Percentiles rank a stretch among this genome's conserved stretches.
Conservation (phyloP, 2,329 filamentous ascomycete genomes). For the Trichoderma sp. region DNA sequence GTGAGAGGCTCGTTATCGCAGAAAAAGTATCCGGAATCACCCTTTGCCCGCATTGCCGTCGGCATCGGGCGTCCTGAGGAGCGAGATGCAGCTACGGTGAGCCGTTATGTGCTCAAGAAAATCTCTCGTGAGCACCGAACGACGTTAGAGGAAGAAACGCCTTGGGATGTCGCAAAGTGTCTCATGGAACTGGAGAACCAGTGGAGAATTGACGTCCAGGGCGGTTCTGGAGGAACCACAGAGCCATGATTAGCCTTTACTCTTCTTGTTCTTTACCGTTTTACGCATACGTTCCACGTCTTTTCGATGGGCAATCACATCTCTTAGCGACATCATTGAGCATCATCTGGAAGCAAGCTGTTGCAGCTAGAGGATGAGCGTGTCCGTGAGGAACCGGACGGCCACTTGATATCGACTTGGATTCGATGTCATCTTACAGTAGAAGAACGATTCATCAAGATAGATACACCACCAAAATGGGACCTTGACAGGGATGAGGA, state of each 20-base stretch:
- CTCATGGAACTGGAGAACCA: conserved; percentile 46
- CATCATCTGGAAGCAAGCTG: neutral
- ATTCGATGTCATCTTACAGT: neutral
- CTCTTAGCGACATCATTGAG: neutral
- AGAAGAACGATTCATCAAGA: neutral
- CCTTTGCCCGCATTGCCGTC: conserved; percentile 64
- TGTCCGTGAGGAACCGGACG: neutral
- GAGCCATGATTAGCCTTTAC: neutral
- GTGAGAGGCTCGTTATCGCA: conserved; percentile 51
- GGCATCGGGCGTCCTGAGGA: conserved; percentile 82
- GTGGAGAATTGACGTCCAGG: conserved; percentile 30
- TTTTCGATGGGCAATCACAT: neutral
- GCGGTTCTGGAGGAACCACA: neutral
- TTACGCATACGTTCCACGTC: neutral
- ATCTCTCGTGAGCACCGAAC: conserved; percentile 55
- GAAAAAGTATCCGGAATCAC: conserved; percentile 39
- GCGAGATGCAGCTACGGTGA: conserved; percentile 65
- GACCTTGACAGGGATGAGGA: neutral
- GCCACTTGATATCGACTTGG: neutral
- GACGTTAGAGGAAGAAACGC: conserved; percentile 50
- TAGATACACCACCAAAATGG: neutral
- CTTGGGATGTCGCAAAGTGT: conserved; percentile 49
- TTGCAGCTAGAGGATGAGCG: neutral
- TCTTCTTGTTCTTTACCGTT: neutral
- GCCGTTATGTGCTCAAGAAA: conserved; percentile 71